Conservation (phyloP, 2,329 filamentous ascomycete species). For the Triangularia setosa region DNA sequence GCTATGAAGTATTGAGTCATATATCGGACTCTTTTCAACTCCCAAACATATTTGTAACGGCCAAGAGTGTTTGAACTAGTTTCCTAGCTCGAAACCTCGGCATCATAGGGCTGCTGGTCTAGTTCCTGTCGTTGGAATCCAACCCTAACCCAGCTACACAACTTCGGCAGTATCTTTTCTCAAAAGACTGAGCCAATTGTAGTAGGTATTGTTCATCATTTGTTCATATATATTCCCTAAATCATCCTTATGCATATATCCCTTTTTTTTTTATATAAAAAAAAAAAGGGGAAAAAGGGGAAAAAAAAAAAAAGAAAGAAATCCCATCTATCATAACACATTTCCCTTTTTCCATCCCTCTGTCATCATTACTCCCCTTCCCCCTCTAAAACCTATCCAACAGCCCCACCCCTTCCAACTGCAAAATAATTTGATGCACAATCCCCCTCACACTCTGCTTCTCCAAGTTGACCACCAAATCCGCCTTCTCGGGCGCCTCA, state of each 20-base stretch:
- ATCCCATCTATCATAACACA: neutral
- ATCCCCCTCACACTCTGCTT: conserved; percentile 87
- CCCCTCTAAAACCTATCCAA: conserved; percentile 62
- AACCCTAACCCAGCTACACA: neutral
- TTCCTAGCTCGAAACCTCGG: neutral
- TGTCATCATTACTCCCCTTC: neutral
- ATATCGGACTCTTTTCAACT: neutral
- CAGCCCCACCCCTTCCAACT: conserved; percentile 85
- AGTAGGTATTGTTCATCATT: neutral
- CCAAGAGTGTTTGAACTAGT: neutral
- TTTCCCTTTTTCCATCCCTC: neutral
- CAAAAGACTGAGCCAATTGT: neutral
- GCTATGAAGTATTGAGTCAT: neutral
- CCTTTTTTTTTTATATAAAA: neutral
- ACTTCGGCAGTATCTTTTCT: no score
- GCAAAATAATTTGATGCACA: conserved; percentile 92
- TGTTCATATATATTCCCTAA: neutral
- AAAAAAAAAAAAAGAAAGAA: neutral
- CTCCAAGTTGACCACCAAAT: conserved; percentile 79
- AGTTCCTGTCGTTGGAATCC: neutral
- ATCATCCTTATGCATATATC: neutral
- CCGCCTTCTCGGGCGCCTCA: conserved; percentile 74
- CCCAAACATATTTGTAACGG: neutral
- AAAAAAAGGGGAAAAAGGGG: neutral
- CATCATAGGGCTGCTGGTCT: neutral